phyloP scores from a whole-genome alignment of 179 eudicot genomes.

The Beta macrorhiza region DNA sequence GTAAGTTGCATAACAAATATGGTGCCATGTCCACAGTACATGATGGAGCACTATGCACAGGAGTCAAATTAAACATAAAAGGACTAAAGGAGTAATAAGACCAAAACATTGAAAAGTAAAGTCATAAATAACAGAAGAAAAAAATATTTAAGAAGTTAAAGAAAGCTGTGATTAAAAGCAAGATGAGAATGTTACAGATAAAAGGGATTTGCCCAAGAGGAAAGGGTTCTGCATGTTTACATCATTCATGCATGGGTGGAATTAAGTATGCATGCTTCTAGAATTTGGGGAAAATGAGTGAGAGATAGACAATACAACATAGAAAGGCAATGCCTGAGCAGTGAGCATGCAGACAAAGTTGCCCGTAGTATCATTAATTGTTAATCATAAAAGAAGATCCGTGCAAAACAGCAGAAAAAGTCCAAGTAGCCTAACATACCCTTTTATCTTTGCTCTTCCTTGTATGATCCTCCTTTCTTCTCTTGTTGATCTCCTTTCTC shows the following conservation, averaged over 20 bases:
- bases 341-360: background rate
- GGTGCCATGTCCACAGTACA: background rate
- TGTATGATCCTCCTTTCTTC: conserved; percentile 81
- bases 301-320: background rate
- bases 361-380: background rate
- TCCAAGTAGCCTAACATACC: conserved; percentile 38
- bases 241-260: background rate
- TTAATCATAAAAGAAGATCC: background rate
- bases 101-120: background rate
- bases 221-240: background rate
- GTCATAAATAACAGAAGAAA: background rate
- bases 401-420: background rate
- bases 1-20: background rate
- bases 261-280: background rate
- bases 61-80: background rate
- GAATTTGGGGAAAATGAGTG: background rate
- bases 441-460: conserved; percentile 83
- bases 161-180: background rate
- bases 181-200: too few species aligned
- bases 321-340: background rate
- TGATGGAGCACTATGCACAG: conserved; percentile 2
- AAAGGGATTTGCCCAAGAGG: background rate
- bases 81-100: background rate
- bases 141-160: background rate
- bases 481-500: conserved; percentile 90